Conservation (phyloP, 345 rosid genomes). For the Xanthoceras sorbifolium region DNA sequence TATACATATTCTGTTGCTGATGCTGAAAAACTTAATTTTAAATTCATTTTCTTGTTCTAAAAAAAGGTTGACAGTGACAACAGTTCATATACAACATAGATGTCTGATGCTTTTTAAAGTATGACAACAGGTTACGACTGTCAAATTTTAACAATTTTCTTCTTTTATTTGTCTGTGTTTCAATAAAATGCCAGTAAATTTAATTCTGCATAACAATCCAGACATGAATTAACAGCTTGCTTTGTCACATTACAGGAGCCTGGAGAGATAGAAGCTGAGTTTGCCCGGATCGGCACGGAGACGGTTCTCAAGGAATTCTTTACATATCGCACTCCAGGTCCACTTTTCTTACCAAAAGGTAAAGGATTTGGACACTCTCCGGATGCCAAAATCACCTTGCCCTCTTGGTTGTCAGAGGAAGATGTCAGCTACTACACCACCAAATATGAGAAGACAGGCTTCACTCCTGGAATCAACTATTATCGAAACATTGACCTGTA, state of each 20-base stretch:
- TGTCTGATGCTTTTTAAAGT: too few species aligned
- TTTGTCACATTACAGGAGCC: constrained; percentile 39
- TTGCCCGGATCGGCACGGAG: constrained; percentile 43
- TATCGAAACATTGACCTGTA: constrained; percentile 71
- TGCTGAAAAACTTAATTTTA: too few species aligned
- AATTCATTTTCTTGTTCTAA: too few species aligned
- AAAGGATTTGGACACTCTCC: constrained; percentile 40
- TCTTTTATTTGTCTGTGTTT: too few species aligned
- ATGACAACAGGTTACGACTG: too few species aligned
- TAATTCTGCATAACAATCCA: too few species aligned
- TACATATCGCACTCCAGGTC: constrained; percentile 50
- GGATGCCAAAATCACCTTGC: constrained; percentile 39
- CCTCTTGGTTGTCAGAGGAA: constrained; percentile 71
- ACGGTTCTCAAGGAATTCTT: constrained; percentile 51
- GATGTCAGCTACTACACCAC: constrained; percentile 48
- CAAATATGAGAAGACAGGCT: constrained; percentile 62
- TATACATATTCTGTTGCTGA: too few species aligned
- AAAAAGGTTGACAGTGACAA: too few species aligned
- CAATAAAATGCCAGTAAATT: too few species aligned
- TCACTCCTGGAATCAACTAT: constrained; percentile 80
- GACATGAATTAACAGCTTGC: neutral
- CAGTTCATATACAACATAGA: too few species aligned
- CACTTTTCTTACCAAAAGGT: constrained; percentile 52
- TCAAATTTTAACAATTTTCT: too few species aligned
- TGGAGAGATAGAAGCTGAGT: constrained; percentile 70